Base-by-base conservation (phyloP, 2,329 filamentous ascomycete species). In the Fusarium irregulare region DNA sequence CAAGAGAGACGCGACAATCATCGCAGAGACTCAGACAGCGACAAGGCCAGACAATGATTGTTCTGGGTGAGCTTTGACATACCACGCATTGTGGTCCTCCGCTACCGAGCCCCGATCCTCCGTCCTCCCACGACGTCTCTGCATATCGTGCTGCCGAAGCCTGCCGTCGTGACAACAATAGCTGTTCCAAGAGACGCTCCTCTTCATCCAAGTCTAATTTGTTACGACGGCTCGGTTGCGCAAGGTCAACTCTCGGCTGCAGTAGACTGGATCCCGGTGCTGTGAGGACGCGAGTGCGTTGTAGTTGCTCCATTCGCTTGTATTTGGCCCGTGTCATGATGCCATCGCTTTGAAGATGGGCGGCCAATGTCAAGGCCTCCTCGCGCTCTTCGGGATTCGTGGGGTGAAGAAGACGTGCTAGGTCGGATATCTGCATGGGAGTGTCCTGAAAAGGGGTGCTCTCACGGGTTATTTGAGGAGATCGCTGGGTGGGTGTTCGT, bases 31-130 rank as follows among this genome's bases (percentile, higher is more conserved):
- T 95, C 61, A 99, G 85, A 78, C 96, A 99, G 4, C 96, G 92
- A 78, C 96, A 99, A 0, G 96, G 96, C 96, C 96, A 98, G 3
- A 97, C 91, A 57, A 99, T 92, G 65, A 98, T 92, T 10, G 93
- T 97, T 20, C 96, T 87, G 5, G 94, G 90, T n/a, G 88, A 87
- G 57, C 89, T 89, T 78, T 98, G 95, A 77, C 96, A 99, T 7
- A 99, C 93, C 1, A 98, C 96, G 76, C 96, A 99, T 72, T 93
- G 92, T 4, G 94, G 93, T 0, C 93, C 88, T 30, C 90, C 88
- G 4, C 78, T 80, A 2, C 92, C 93, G 76, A 94, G 87, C 1
- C 91, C 92, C 7, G 88, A 88, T 1, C 89, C 91, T n/a, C 92
- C 92, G 2, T 86, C 85, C 45, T 89, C 86, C 92, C 92, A 94